A percentile compares a stretch with the other conserved stretches of the same genome.
phyloP scores from a whole-genome alignment of 768 basidiomycete species.

The Hydnomerulius pinastri region DNA sequence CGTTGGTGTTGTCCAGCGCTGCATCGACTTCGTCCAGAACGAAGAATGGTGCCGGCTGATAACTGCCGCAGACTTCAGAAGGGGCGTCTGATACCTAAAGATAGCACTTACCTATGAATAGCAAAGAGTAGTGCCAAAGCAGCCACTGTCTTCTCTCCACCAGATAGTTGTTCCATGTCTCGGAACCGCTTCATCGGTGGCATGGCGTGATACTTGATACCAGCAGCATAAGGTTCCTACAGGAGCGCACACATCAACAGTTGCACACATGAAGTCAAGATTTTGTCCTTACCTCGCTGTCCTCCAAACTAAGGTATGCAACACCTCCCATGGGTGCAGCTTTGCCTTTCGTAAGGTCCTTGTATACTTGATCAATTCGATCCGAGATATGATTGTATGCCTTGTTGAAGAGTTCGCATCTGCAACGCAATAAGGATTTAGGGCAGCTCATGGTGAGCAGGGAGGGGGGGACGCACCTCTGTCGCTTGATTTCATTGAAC shows the following conservation, averaged over 20 bases:
- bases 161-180: conserved; percentile 98
- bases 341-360: conserved; percentile 95
- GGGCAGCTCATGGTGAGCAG: not conserved
- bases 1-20: conserved; percentile 98
- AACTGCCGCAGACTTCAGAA: conserved; percentile 48
- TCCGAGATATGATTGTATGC: conserved; percentile 97
- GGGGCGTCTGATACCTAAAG: not conserved
- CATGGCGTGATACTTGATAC: conserved; percentile 99
- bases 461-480: conserved; percentile 51
- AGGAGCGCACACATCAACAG: conserved; percentile 4
- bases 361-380: conserved; percentile 93
- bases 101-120: conserved; percentile 77
- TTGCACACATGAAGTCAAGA: conserved; percentile 16
- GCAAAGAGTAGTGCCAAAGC: conserved; percentile 96
- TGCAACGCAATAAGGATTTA: conserved; percentile 9
- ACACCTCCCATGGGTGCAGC: conserved; percentile 94
- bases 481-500: conserved; percentile 84
- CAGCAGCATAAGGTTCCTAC: conserved; percentile 81
- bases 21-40: conserved; percentile 99
- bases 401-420: conserved; percentile 88
- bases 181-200: conserved; percentile 99
- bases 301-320: conserved; percentile 94
- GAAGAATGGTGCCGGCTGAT: conserved; percentile 96
- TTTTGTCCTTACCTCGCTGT: conserved; percentile 74
- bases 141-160: conserved; percentile 98